These are phyloP conservation scores for Penicillium sp. DNA, from an alignment of 2,329 filamentous ascomycete species.

Conservation along the genomic window DNA sequence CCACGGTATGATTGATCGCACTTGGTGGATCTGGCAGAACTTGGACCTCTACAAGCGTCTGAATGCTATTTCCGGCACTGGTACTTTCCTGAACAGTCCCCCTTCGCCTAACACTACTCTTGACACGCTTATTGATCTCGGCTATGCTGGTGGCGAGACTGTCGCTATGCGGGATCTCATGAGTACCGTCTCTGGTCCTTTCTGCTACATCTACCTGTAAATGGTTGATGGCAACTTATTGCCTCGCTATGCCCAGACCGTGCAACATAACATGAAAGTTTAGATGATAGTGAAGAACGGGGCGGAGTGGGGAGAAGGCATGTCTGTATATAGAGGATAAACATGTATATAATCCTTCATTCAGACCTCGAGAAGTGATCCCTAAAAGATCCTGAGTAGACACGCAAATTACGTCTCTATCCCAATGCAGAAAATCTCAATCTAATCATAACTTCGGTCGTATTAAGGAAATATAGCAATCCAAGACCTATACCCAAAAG, in stretches of 20 bases:
- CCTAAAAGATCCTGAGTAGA: background rate
- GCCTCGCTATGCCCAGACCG: background rate
- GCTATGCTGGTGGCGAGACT: conserved; percentile 32
- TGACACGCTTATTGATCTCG: conserved; percentile 44
- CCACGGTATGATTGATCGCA: conserved; percentile 49
- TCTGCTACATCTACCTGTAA: conserved; percentile 48
- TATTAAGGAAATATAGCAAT: background rate
- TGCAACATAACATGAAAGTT: background rate
- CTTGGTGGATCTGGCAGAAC: conserved; percentile 54
- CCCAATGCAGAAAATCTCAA: too few species aligned
- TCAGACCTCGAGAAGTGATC: background rate
- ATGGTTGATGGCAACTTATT: background rate
- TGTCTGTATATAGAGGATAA: background rate
- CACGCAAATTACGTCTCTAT: background rate
- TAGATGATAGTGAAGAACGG: background rate
- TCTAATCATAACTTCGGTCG: background rate
- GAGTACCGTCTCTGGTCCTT: conserved; percentile 46
- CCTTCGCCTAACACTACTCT: conserved; percentile 47
- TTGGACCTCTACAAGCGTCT: conserved; percentile 38
- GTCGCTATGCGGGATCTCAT: conserved; percentile 42
- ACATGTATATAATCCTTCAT: background rate
- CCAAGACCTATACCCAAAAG: background rate
- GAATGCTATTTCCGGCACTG: conserved; percentile 43
- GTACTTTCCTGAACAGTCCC: conserved; percentile 46
- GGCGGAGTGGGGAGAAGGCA: too few species aligned